phyloP scores from a whole-genome alignment of 768 basidiomycete species.

The Tephrocybe sp. region DNA sequence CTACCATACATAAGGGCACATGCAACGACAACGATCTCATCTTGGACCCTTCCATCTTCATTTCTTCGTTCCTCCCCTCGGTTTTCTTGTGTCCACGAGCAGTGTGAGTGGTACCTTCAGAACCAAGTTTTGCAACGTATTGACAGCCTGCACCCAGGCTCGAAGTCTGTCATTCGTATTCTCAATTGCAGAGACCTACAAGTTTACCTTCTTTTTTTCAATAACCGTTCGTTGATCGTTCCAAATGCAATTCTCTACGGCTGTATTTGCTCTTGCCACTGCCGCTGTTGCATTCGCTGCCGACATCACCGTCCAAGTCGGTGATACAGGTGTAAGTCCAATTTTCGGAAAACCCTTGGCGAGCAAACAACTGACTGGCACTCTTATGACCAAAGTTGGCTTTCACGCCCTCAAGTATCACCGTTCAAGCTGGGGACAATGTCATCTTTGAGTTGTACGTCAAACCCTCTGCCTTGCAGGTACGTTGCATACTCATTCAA shows the following conservation, averaged over 20 bases:
- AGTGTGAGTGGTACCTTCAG: slow-evolving; percentile 32
- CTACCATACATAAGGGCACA: slow-evolving; percentile 1
- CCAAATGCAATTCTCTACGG: slow-evolving; percentile 52
- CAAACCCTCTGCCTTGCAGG: too few species aligned
- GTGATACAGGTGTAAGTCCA: slow-evolving; percentile 33
- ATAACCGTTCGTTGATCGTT: slow-evolving; percentile 23
- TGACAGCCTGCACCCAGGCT: slow-evolving; percentile 27
- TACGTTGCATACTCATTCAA: not conserved
- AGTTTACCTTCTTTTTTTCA: slow-evolving; percentile 8
- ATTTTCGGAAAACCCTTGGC: not conserved
- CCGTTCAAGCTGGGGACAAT: slow-evolving; percentile 44
- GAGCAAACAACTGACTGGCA: not conserved
- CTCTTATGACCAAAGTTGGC: slow-evolving; percentile 26
- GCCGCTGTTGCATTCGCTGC: slow-evolving; percentile 39
- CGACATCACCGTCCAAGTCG: slow-evolving; percentile 39
- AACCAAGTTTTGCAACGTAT: not conserved
- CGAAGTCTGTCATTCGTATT: slow-evolving; percentile 25
- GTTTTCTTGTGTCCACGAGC: slow-evolving; percentile 43
- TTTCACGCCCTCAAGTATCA: slow-evolving; percentile 39
- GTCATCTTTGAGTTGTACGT: slow-evolving; percentile 56
- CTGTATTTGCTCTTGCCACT: slow-evolving; percentile 41
- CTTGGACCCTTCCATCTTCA: slow-evolving; percentile 2
- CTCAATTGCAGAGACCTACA: not conserved
- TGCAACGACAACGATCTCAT: not conserved
- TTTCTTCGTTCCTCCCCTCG: slow-evolving; percentile 18